Conservation (phyloP, 1,139 yeast species). For the Yamadazyma blattariae region DNA sequence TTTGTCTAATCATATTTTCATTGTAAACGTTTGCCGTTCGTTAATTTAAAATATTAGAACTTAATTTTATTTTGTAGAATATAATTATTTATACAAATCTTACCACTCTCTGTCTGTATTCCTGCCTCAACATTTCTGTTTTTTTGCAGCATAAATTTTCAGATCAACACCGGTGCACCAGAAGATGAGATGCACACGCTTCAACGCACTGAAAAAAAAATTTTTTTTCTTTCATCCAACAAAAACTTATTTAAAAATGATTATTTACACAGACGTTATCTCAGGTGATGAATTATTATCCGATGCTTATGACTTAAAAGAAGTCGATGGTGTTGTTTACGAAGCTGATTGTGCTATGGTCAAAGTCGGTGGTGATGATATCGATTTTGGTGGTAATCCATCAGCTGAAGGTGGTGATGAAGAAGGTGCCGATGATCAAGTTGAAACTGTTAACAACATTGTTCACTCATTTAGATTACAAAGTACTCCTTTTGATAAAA, state of each 20-base stretch:
- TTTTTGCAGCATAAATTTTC: no score
- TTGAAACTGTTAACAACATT: conserved; percentile 92
- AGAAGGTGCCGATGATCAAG: conserved; percentile 75
- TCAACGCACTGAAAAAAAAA: conserved; percentile 1
- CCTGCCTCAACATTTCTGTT: no score
- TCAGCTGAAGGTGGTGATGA: conserved; percentile 95
- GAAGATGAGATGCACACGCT: not conserved
- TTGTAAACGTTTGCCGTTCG: no score
- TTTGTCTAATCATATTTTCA: no score
- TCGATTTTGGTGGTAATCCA: conserved; percentile 99
- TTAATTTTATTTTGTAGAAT: no score
- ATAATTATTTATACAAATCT: no score
- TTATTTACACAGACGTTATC: conserved; percentile 65
- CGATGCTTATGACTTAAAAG: conserved; percentile 88
- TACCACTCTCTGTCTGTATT: no score
- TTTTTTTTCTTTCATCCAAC: conserved; percentile 2
- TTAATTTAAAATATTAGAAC: no score
- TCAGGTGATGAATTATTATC: conserved; percentile 96
- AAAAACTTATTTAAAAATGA: conserved; percentile 25
- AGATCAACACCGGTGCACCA: conserved; percentile 1
- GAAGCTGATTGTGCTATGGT: conserved; percentile 97
- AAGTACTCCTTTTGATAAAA: conserved; percentile 94
- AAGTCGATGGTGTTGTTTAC: conserved; percentile 86
- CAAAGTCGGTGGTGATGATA: conserved; percentile 62
- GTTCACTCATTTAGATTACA: conserved; percentile 98